phyloP scores from a whole-genome alignment of 2,329 filamentous ascomycete genomes.

The Kalmusia sp. region DNA sequence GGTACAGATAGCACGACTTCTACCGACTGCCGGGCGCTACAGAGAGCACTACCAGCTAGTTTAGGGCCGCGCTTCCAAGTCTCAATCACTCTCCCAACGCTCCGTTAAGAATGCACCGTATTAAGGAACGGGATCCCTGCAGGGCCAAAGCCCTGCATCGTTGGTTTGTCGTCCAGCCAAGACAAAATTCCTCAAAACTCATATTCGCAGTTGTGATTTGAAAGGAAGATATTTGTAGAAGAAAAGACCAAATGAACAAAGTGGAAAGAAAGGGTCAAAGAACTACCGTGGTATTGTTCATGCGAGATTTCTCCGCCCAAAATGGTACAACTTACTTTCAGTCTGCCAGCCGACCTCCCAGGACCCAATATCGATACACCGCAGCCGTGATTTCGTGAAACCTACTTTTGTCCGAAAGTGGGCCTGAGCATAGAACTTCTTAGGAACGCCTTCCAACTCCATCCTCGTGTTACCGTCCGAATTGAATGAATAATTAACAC shows the following conservation, averaged over 20 bases:
- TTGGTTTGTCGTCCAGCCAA: constrained; percentile 34
- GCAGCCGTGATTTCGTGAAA: constrained; percentile 2
- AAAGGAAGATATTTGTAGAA: background rate
- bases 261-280: background rate
- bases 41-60: too few species aligned
- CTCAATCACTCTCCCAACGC: constrained; percentile 51
- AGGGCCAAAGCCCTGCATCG: constrained; percentile 53
- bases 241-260: background rate
- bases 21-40: too few species aligned
- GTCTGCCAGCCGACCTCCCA: background rate
- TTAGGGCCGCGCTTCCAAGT: background rate
- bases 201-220: too few species aligned
- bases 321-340: background rate
- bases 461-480: background rate
- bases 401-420: background rate
- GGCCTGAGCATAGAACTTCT: background rate
- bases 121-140: constrained; percentile 47
- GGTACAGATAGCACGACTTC: too few species aligned
- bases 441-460: background rate
- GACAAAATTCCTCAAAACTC: too few species aligned
- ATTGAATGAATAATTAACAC: background rate
- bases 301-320: background rate
- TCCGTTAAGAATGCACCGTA: constrained; percentile 54
- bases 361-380: constrained; percentile 6
- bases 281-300: constrained; percentile 8